phyloP scores from a whole-genome alignment of 2,329 filamentous ascomycete species.

The Ophiocordyceps camponoti-leonardi region DNA sequence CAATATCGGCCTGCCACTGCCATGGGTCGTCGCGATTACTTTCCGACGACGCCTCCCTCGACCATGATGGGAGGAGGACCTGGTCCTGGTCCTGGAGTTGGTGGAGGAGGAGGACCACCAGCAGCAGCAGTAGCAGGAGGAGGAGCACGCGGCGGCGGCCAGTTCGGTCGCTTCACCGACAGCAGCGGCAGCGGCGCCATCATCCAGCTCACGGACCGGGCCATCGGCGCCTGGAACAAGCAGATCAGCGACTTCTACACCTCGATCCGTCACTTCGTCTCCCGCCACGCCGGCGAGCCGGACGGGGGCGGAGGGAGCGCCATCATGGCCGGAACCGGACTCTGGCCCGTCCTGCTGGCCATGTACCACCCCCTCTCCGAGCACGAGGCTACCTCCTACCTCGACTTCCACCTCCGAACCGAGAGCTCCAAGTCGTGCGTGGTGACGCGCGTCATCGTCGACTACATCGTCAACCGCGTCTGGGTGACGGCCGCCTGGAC shows the following conservation, averaged over 20 bases:
- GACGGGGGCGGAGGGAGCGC: slow-evolving; percentile 9
- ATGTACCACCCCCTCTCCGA: slow-evolving; percentile 20
- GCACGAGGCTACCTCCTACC: slow-evolving; percentile 20
- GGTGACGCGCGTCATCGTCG: slow-evolving; percentile 23
- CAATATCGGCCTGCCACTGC: not conserved
- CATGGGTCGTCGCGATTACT: slow-evolving; percentile 6
- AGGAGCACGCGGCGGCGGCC: slow-evolving; percentile 4
- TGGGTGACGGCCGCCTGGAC: slow-evolving; percentile 22
- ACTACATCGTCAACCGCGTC: slow-evolving; percentile 23
- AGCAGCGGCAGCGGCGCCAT: slow-evolving; percentile 6
- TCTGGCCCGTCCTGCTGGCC: slow-evolving; percentile 19
- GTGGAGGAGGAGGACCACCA: too few relatives aligned
- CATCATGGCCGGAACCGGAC: slow-evolving; percentile 11
- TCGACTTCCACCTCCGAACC: slow-evolving; percentile 21
- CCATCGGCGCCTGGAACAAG: slow-evolving; percentile 16
- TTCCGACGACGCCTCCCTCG: slow-evolving; percentile 14
- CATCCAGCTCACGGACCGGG: slow-evolving; percentile 18
- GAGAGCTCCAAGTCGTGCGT: slow-evolving; percentile 22
- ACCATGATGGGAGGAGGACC: too few relatives aligned
- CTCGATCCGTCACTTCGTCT: slow-evolving; percentile 18
- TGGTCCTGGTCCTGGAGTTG: too few relatives aligned
- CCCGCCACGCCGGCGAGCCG: slow-evolving; percentile 15
- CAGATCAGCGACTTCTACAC: slow-evolving; percentile 19
- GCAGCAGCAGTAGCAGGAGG: too few relatives aligned
- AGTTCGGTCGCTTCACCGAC: slow-evolving; percentile 14